Evolutionary conservation across 1,284 basidiomycete species (phyloP).

Genomic region (Cutaneotrichosporon sp.): DNA sequence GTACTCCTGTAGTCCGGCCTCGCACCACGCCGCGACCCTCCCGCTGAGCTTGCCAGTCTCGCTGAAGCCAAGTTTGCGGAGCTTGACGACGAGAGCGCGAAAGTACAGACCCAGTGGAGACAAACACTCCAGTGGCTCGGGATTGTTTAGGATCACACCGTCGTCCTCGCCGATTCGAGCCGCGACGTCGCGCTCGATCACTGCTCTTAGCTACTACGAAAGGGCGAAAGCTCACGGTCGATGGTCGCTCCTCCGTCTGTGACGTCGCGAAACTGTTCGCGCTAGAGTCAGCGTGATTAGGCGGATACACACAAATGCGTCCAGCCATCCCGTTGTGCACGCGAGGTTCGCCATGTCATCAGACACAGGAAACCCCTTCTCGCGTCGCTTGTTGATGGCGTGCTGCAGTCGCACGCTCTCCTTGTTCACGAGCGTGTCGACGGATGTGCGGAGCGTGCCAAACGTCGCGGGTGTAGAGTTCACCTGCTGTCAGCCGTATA

Average conservation of each 20-base stretch:
- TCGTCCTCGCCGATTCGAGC: constrained; percentile 38
- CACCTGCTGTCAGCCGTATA: constrained; percentile 26
- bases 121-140: constrained; percentile 32
- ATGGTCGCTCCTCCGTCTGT: constrained; percentile 38
- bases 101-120: constrained; percentile 47
- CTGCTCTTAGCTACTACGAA: constrained; percentile 17
- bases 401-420: constrained; percentile 27
- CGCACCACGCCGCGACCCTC: constrained; percentile 44
- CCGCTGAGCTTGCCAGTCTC: constrained; percentile 39
- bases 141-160: constrained; percentile 28
- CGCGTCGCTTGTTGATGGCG: constrained; percentile 27
- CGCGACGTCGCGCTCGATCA: constrained; percentile 37
- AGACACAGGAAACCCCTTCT: constrained; percentile 29
- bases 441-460: constrained; percentile 24
- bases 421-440: constrained; percentile 33
- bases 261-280: constrained; percentile 28
- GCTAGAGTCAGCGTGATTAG: constrained; percentile 16
- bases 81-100: constrained; percentile 35
- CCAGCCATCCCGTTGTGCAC: constrained; percentile 34
- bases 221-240: constrained; percentile 30
- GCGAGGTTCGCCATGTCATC: constrained; percentile 26
- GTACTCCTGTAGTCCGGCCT: constrained; percentile 7
- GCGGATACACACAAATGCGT: constrained; percentile 30
- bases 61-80: constrained; percentile 46
- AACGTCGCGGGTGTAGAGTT: constrained; percentile 34